Base-by-base conservation (phyloP, 225 moss, liverwort and hornwort genomes). In the Pseudisothecium myosuroides region DNA sequence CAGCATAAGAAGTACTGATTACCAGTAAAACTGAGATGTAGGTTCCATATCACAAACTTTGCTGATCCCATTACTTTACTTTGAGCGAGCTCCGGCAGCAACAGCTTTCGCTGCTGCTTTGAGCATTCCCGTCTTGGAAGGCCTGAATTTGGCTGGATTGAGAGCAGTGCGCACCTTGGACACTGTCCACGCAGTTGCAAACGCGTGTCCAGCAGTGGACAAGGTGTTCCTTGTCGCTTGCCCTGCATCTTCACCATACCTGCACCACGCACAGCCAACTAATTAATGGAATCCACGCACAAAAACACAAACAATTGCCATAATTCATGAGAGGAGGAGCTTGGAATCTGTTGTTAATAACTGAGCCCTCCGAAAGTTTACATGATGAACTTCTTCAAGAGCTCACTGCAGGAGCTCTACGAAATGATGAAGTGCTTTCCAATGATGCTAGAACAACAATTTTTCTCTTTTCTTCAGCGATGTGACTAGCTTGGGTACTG, bases 151-250 rank as follows among this genome's bases (percentile, higher is more conserved):
- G 3, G 87, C 62, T 3, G 95, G 95, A 74, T 95, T 93, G 15
- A 93, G 77, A 43, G 93, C 95, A 47, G 65, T 93, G 37, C 95
- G 95, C 32, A 92, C 67, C 86, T 93, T 93, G 27, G 91, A 50
- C 79, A 92, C 92, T 11, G 95, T 93, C 95, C 95, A 95, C 52
- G 95, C 95, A 3, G 95, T 95, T 34, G 87, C 93, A 62, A 94
- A 88, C 3, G 92, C 80, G 87, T 95, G 93, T 13, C 93, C 93
- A 10, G 91, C 93, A 31, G 95, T 90, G 27, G 91, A 90, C 90
- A 95, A 73, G 6, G 92, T 88, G 61, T 45, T 88, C 43, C 87
- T 86, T 2, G 92, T 76, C 77, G 92, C 90, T 88, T 91, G 13
- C 29, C 92, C 95, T 67, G 95, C 93, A 27, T 89, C 88, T 76